Conservation (phyloP, 768 basidiomycete genomes). For the Xerocomus spinulosus region DNA sequence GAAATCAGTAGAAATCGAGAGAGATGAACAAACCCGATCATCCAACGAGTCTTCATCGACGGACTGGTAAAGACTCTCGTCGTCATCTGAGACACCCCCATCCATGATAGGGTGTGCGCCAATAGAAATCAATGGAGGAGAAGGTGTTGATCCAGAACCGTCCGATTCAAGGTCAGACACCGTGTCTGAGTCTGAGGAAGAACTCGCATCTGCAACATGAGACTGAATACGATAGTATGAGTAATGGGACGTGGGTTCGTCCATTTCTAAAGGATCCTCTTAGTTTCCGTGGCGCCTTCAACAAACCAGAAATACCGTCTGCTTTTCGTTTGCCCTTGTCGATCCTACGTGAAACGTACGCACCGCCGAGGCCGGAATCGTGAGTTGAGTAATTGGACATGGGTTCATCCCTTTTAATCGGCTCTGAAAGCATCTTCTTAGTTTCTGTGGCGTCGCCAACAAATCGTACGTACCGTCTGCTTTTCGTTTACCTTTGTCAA, state of each 20-base stretch:
- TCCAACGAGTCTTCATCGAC: slow-evolving; percentile 2
- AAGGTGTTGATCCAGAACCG: slow-evolving; percentile 4
- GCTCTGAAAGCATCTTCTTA: slow-evolving; percentile 15
- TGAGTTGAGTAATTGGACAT: background rate
- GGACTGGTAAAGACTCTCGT: slow-evolving; percentile 17
- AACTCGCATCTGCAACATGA: background rate
- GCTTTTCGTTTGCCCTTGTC: slow-evolving; percentile 23
- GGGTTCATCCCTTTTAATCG: background rate
- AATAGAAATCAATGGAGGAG: background rate
- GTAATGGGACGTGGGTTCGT: background rate
- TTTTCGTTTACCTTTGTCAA: slow-evolving; percentile 21
- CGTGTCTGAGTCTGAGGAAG: slow-evolving; percentile 8
- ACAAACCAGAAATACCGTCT: slow-evolving; percentile 4
- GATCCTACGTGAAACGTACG: background rate
- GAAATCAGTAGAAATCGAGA: background rate
- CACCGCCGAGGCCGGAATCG: too few species aligned
- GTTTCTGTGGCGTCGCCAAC: background rate
- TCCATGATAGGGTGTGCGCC: background rate
- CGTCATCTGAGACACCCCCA: background rate
- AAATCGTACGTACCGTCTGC: slow-evolving; percentile 9
- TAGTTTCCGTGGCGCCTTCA: background rate
- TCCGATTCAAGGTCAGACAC: background rate
- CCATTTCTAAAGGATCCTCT: slow-evolving; percentile 10
- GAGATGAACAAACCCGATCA: slow-evolving; percentile 10
- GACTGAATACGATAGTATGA: background rate